Percentiles rank a stretch among this genome's conserved stretches.
Conservation (phyloP, 108 stramenopile species). For the Epithemia pelagica region DNA sequence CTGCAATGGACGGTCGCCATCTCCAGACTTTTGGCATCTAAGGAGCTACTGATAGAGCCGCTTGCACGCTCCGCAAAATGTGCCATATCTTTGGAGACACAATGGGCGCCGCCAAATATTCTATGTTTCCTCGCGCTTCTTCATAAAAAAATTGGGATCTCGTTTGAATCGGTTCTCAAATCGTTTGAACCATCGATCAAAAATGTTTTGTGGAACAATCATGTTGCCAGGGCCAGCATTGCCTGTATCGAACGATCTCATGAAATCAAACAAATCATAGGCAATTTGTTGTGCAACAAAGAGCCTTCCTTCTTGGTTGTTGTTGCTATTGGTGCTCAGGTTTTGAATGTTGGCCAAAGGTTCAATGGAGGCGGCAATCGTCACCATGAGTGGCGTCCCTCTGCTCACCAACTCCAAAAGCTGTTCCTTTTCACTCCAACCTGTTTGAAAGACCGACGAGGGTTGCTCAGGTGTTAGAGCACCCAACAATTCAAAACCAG, state of each 20-base stretch:
- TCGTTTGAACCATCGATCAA: conserved; percentile 79
- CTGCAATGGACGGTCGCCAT: too few relatives aligned
- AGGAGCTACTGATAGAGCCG: too few relatives aligned
- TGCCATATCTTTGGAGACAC: too few relatives aligned
- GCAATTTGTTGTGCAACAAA: conserved; percentile 82
- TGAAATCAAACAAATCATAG: conserved; percentile 67
- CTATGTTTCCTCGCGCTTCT: conserved; percentile 10
- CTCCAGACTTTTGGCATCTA: too few relatives aligned
- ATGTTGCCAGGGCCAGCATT: conserved; percentile 38
- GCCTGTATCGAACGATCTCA: conserved; percentile 67
- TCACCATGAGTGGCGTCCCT: conserved; percentile 35
- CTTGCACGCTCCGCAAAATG: too few relatives aligned
- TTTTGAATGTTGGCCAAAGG: conserved; percentile 59
- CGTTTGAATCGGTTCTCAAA: conserved; percentile 60
- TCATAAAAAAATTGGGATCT: conserved; percentile 81
- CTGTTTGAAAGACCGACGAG: conserved; percentile 68
- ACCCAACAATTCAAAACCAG: conserved; percentile 77
- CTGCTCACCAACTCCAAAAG: conserved; percentile 21
- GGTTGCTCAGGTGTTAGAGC: conserved; percentile 49
- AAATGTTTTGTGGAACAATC: conserved; percentile 76
- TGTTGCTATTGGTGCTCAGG: conserved; percentile 13
- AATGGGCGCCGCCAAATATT: too few relatives aligned
- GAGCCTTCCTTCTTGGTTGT: conserved; percentile 36
- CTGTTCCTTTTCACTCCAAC: conserved; percentile 69
- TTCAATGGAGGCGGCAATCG: conserved; percentile 71